Base-by-base conservation (phyloP, 2,329 filamentous ascomycete genomes). In the Penicillium fuscoglaucum region DNA sequence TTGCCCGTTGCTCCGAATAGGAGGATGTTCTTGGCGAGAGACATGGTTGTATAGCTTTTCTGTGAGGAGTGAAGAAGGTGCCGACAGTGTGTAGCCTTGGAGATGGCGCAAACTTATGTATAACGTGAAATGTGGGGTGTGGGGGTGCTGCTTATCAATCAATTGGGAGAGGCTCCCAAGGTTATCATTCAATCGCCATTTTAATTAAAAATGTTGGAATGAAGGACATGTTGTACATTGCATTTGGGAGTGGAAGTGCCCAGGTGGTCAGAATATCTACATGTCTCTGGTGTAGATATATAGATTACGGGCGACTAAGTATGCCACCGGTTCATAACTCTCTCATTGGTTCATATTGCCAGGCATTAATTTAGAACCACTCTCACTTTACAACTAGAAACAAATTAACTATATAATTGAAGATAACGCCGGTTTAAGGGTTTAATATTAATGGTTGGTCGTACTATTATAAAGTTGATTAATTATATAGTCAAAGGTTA, bases 1-100 rank as follows among this genome's bases (percentile, higher is more conserved):
- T 78, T 68, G 15, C 65, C 65, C 1, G 82, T 85, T 12, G 79
- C 80, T 21, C 83, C 82, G 61, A 85, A 78, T 21, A 85, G 70
- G 28, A 85, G 74, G 41, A 84, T 73, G 55, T 82, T 81, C 39
- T 62, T 60, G 13, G 63, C 50, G 35, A 54, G 53, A 53, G 65
- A 43, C 65, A 66, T 63, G 13, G 24, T 24, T 61, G n/a, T 47
- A 39, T 21, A 43, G 7, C 5, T 37, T 24, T n/a, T 8, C 15
- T 37, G 8, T 48, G n/a, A 47, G 28, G 15, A 47, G 6, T 21
- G 4, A 17, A 47, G 7, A 10, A 33, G 19, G 10, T 24, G n/a
- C 21, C 12, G 15, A 26, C 5, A 12, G 31, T n/a, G n/a, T 15
- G n/a, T 10, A 26, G 9, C 31, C 15, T 15, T 26, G 0, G 9